Conservation (phyloP, 345 rosid genomes). For the Hirschfeldia incana region DNA sequence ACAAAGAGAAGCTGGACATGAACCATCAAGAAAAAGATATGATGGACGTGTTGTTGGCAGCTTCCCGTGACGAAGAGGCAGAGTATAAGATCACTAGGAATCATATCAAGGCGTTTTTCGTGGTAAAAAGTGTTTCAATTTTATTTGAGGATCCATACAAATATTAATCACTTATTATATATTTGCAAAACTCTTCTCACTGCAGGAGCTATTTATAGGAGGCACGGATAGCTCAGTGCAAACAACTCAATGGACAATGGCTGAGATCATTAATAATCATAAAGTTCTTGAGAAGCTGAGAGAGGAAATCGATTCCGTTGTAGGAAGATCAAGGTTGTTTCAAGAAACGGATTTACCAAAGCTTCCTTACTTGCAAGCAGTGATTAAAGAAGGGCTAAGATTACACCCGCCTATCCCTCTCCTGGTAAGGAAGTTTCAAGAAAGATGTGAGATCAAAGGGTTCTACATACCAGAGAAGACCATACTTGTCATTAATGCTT, state of each 20-base stretch:
- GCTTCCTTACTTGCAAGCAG: background rate
- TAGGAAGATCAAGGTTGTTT: background rate
- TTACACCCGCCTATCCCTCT: constrained; percentile 52
- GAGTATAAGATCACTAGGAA: background rate
- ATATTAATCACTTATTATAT: no score
- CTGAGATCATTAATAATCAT: constrained; percentile 61
- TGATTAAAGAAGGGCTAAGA: constrained; percentile 48
- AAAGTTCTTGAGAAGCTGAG: constrained; percentile 30
- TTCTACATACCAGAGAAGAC: background rate
- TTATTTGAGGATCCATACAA: no score
- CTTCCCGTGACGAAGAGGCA: background rate
- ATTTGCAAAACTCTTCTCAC: background rate
- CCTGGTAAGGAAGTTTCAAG: constrained; percentile 46
- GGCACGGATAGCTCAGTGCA: constrained; percentile 51
- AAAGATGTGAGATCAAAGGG: constrained; percentile 23
- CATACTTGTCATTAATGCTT: background rate
- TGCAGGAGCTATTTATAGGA: constrained; percentile 54
- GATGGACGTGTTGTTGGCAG: background rate
- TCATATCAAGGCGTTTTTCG: background rate
- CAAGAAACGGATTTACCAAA: background rate
- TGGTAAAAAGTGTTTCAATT: no score
- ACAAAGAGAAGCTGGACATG: background rate
- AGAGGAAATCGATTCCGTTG: background rate
- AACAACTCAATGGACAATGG: constrained; percentile 53
- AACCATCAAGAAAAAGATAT: background rate